These are phyloP conservation scores for Debaryomycetaceae sp. DNA, from an alignment of 1,139 yeast genomes.

Conservation along the genomic window DNA sequence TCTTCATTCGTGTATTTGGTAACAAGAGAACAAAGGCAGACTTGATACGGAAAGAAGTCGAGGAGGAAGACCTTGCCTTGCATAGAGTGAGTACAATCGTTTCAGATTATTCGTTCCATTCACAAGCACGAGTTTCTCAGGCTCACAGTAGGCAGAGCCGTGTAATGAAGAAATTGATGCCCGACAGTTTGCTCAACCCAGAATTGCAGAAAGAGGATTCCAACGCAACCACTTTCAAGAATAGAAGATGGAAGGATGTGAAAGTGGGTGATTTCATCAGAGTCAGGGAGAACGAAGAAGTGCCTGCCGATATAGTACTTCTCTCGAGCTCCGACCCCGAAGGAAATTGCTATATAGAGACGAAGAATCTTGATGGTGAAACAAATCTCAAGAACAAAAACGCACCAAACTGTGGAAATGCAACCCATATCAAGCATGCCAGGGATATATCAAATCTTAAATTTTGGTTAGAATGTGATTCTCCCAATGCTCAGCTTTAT, in stretches of 20 bases:
- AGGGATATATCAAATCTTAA: slow-evolving; percentile 69
- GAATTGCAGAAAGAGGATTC: slow-evolving; percentile 17
- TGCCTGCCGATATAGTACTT: slow-evolving; percentile 86
- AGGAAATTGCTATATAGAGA: slow-evolving; percentile 90
- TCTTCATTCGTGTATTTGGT: slow-evolving; percentile 26
- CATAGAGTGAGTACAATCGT: slow-evolving; percentile 39
- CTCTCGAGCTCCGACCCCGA: slow-evolving; percentile 82
- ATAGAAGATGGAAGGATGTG: slow-evolving; percentile 83
- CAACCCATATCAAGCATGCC: slow-evolving; percentile 53
- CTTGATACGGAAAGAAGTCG: slow-evolving; percentile 22
- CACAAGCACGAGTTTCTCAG: slow-evolving; percentile 6
- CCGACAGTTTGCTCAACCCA: slow-evolving; percentile 35
- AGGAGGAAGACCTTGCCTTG: slow-evolving; percentile 27
- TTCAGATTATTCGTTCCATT: slow-evolving; percentile 27
- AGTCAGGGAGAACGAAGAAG: slow-evolving; percentile 80
- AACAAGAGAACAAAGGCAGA: slow-evolving; percentile 25
- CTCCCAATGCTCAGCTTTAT: slow-evolving; percentile 82
- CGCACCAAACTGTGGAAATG: slow-evolving; percentile 67
- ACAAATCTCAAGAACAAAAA: slow-evolving; percentile 83
- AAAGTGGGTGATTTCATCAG: slow-evolving; percentile 87
- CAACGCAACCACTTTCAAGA: slow-evolving; percentile 49
- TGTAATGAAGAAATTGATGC: slow-evolving; percentile 9
- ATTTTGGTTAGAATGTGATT: slow-evolving; percentile 87
- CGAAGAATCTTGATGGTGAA: slow-evolving; percentile 95
- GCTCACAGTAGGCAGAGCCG: slow-evolving; percentile 3